These are phyloP conservation scores for Solanum lignicaule DNA, from an alignment of 257 asterid species.

Conservation along the genomic window DNA sequence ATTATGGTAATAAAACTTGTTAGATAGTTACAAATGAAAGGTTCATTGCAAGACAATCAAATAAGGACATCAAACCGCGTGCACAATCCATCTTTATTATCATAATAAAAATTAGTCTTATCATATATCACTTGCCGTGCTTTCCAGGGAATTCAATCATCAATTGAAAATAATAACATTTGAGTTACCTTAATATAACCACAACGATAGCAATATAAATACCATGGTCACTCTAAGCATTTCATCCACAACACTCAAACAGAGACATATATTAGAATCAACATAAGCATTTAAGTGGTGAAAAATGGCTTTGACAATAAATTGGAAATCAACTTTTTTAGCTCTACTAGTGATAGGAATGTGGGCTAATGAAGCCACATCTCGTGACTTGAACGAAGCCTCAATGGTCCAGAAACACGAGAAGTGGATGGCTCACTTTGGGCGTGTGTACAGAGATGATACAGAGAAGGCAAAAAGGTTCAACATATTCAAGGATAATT, in stretches of 20 bases:
- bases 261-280: background rate
- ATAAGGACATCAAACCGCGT: background rate
- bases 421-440: conserved; percentile 25
- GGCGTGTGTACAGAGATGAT: conserved; percentile 26
- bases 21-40: background rate
- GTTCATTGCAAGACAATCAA: background rate
- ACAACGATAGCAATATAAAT: background rate
- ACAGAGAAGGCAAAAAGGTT: conserved; percentile 26
- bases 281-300: background rate
- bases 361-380: conserved; percentile 13
- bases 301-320: conserved; percentile 13
- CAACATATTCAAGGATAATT: conserved; percentile 24
- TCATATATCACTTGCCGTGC: background rate
- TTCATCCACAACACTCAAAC: background rate
- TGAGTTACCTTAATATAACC: background rate
- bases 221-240: background rate
- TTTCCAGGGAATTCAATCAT: background rate
- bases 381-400: conserved; percentile 18
- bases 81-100: too few relatives aligned
- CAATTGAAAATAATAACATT: background rate
- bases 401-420: conserved; percentile 21
- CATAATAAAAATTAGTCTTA: too few relatives aligned
- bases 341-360: conserved; percentile 9
- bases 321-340: conserved; percentile 2
- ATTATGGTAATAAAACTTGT: background rate